Evolutionary conservation across 345 rosid genomes (phyloP).

Genomic region (Acer yangbiense): DNA sequence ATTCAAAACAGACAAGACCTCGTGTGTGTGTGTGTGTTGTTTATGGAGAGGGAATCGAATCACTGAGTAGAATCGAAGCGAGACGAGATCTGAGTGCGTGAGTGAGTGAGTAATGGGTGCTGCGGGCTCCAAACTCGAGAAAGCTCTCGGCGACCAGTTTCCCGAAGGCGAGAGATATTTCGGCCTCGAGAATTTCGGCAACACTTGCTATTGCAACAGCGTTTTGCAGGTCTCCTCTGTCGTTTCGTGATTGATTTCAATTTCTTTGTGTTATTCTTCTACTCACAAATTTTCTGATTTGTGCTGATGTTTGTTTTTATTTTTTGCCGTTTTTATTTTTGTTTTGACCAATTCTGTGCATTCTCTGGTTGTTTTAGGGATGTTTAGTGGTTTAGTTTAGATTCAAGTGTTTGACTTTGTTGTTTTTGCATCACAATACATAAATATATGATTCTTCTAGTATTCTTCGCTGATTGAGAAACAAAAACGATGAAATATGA

Average conservation of each 20-base stretch:
- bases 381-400: background rate
- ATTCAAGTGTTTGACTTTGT: background rate
- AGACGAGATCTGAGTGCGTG: slow-evolving; percentile 26
- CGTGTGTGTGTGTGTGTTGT: background rate
- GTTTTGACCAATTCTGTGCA: background rate
- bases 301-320: too few relatives aligned
- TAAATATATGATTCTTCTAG: background rate
- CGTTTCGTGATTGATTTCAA: slow-evolving; percentile 7
- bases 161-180: slow-evolving; percentile 99
- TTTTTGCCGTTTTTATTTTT: background rate
- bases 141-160: slow-evolving; percentile 98
- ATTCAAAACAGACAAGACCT: background rate
- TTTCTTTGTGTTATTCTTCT: background rate
- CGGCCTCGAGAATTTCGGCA: slow-evolving; percentile 98
- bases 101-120: slow-evolving; percentile 72
- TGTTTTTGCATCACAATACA: background rate
- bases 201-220: slow-evolving; percentile 98
- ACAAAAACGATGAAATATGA: background rate
- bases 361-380: background rate
- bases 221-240: slow-evolving; percentile 73
- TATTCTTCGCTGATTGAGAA: background rate
- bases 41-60: slow-evolving; percentile 22
- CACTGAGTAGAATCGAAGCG: slow-evolving; percentile 33
- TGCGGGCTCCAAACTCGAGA: slow-evolving; percentile 98
- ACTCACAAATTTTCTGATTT: background rate